Percentiles rank a stretch among this genome's conserved stretches.
Evolutionary conservation across 225 moss, liverwort and hornwort species (phyloP).

Genomic region (Pleurozium schreberi): DNA sequence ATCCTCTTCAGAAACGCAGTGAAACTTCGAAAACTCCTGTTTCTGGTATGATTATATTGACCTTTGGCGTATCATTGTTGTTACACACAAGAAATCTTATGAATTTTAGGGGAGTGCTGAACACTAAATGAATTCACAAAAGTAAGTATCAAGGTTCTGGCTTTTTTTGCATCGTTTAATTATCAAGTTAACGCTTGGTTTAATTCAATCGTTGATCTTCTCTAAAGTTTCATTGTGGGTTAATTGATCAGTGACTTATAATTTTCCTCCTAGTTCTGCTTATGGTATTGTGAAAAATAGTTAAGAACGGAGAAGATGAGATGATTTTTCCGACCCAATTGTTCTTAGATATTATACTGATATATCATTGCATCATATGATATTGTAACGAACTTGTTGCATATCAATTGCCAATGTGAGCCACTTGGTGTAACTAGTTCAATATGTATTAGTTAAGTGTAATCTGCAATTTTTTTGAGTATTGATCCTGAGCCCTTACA

Average conservation of each 20-base stretch:
- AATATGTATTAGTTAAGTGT: not conserved
- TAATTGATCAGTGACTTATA: not conserved
- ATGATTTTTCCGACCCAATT: not conserved
- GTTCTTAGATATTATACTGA: not conserved
- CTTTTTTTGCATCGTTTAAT: not conserved
- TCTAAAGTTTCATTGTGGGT: not conserved
- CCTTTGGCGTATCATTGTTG: not conserved
- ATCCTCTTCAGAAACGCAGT: slow-evolving; percentile 46
- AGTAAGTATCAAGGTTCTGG: not conserved
- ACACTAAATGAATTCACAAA: not conserved
- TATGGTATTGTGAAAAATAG: not conserved
- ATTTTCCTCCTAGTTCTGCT: not conserved
- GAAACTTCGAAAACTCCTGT: slow-evolving; percentile 45
- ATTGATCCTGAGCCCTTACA: not conserved
- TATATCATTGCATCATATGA: not conserved
- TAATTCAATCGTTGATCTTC: not conserved
- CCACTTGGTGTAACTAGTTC: not conserved
- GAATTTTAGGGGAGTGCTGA: not conserved
- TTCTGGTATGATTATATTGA: slow-evolving; percentile 24
- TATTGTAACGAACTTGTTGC: not conserved
- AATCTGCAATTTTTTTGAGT: not conserved
- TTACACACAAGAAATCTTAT: not conserved
- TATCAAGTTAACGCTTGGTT: not conserved
- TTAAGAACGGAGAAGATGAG: not conserved
- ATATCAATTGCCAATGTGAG: not conserved